Conservation (phyloP, 106 monocot species). For the Triglochin maritima region DNA sequence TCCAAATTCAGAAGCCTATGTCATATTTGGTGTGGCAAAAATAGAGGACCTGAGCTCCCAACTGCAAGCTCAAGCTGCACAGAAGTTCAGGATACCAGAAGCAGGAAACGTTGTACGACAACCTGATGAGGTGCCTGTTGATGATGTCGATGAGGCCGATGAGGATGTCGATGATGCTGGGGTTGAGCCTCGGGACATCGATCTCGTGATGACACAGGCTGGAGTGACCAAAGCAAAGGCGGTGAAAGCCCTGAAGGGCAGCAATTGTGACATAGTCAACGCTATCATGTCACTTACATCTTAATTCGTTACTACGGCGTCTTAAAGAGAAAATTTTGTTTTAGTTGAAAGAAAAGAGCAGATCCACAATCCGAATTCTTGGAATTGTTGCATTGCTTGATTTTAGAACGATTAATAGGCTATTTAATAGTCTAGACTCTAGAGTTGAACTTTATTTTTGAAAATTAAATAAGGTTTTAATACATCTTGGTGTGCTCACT, state of each 20-base stretch:
- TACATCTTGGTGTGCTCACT: too few relatives aligned
- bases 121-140: neutral
- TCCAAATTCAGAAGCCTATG: conserved; percentile 9
- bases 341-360: too few relatives aligned
- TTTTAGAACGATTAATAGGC: too few relatives aligned
- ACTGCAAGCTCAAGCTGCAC: conserved; percentile 10
- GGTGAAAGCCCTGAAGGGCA: conserved; percentile 9
- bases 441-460: too few relatives aligned
- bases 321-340: too few relatives aligned
- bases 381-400: too few relatives aligned
- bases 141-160: conserved; percentile 1
- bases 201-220: conserved; percentile 15
- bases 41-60: conserved; percentile 13
- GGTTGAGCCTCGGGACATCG: conserved; percentile 8
- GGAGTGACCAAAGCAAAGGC: conserved; percentile 7
- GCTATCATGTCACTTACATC: conserved; percentile 12
- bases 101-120: neutral
- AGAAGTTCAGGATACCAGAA: conserved; percentile 8
- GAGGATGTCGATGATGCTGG: conserved; percentile 17
- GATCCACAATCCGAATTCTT: too few relatives aligned
- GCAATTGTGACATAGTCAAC: conserved; percentile 4
- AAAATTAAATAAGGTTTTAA: too few relatives aligned
- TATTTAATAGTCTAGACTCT: too few relatives aligned
- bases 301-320: too few relatives aligned
- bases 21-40: conserved; percentile 14